Base-by-base conservation (phyloP, 805 yeast species). In the Barnettozyma sp. region DNA sequence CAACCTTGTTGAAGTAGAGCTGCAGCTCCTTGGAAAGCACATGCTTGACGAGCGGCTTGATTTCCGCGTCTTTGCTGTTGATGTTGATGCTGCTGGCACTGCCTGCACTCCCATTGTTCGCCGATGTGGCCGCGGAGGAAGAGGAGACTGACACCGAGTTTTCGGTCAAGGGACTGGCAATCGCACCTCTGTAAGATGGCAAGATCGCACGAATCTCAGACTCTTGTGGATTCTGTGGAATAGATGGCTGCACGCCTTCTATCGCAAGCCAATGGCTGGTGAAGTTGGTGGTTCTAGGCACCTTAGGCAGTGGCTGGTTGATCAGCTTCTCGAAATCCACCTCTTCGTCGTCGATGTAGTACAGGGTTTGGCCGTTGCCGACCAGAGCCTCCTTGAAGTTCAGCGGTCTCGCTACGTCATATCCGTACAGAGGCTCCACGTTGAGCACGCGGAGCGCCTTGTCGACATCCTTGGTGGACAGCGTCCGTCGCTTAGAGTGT, bases 261-360 rank as follows among this genome's bases (percentile, higher is more conserved):
- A 92, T 84, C 0, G 98, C 97, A 22, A 94, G 68, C 97, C 98
- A 90, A 56, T 83, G 94, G 6, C 97, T 94, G 1, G 97, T 87
- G 58, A 84, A 88, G 1, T 95, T 80, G 3, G 94, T 80, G 41
- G 81, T 78, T 40, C 97, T 71, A 5, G 99, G 98, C 3, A 94
- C 95, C 50, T 82, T 85, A 6, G 99, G 99, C 41, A 92, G 65
- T 22, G 96, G 97, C 55, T 82, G 90, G 55, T 92, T 90, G 47
- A 92, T 83, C 38, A 94, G 66, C 52, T 84, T 84, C 55, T 94
- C 98, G 53, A 92, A 84, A 56, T 92, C 97, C 22, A 90, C 78
- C 53, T 88, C 97, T 45, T 76, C 82, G 46, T 92, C 97, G 54
- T 90, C 95, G 34, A 92, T 68, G 58, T 88, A 92, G 59, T 88